Percentiles rank a stretch among this genome's conserved stretches.
Evolutionary conservation across 1,284 basidiomycete species (phyloP).

Genomic region (Farysia itapuensis): DNA sequence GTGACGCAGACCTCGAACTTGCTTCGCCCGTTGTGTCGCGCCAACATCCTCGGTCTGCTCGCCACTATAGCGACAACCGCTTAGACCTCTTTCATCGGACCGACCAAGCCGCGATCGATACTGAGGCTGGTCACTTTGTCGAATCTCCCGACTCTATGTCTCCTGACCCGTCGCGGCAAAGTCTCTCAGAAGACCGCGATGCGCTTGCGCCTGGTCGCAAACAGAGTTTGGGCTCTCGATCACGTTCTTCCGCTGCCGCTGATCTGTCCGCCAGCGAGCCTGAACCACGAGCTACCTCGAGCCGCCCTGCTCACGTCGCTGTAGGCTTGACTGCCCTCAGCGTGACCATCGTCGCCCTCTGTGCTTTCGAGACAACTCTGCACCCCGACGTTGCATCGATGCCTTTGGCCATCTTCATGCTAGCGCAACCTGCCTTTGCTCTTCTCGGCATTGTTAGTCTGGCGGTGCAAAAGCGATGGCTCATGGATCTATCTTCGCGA

Average conservation of each 20-base stretch:
- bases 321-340: conserved; percentile 29
- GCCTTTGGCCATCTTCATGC: conserved; percentile 38
- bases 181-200: conserved; percentile 17
- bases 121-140: background rate
- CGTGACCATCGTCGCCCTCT: conserved; percentile 23
- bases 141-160: conserved; percentile 15
- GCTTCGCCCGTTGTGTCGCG: conserved; percentile 1
- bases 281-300: conserved; percentile 1
- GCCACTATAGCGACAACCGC: conserved; percentile 1
- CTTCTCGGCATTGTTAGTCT: conserved; percentile 24
- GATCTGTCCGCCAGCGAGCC: background rate
- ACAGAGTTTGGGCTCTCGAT: background rate
- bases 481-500: conserved; percentile 43
- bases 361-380: conserved; percentile 25
- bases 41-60: conserved; percentile 1
- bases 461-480: conserved; percentile 19
- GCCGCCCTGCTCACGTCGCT: conserved; percentile 17
- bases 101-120: no score
- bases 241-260: background rate
- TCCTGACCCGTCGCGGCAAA: conserved; percentile 11
- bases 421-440: conserved; percentile 34
- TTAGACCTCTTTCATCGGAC: no score
- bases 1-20: conserved; percentile 14
- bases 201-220: background rate
- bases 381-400: conserved; percentile 38